Percentiles rank a stretch among this genome's conserved stretches.
phyloP scores from a whole-genome alignment of 2,329 filamentous ascomycete genomes.

The Verticillium isaacii region DNA sequence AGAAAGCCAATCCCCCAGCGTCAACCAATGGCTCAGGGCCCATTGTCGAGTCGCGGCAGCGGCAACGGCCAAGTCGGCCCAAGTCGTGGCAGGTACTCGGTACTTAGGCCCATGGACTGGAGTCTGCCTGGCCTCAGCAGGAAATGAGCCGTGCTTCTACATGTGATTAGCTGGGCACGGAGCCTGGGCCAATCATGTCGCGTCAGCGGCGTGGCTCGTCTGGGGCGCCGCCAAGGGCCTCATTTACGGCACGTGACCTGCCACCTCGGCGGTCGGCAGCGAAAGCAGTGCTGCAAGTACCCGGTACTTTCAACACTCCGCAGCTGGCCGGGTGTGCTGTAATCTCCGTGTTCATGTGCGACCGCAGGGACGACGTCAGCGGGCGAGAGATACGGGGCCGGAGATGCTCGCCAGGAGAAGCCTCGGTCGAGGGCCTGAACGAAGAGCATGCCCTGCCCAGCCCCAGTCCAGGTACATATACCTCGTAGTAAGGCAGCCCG shows the following conservation, averaged over 20 bases:
- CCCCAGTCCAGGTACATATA: neutral
- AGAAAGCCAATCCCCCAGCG: conserved; percentile 1
- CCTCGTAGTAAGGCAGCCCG: neutral
- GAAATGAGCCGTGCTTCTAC: neutral
- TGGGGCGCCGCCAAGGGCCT: neutral
- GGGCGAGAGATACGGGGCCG: neutral
- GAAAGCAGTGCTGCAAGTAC: conserved; percentile 4
- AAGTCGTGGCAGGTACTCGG: neutral
- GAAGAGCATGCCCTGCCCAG: neutral
- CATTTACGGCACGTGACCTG: conserved; percentile 1
- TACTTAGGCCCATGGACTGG: neutral
- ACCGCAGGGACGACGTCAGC: neutral
- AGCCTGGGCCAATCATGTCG: neutral
- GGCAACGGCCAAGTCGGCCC: neutral
- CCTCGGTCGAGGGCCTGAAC: neutral
- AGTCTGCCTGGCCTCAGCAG: neutral
- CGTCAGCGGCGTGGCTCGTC: neutral
- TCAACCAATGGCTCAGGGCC: neutral
- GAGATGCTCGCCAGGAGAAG: neutral
- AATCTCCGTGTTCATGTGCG: neutral
- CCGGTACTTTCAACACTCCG: conserved; percentile 13
- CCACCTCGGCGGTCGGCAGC: neutral
- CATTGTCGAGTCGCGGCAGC: neutral
- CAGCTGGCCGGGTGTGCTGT: neutral
- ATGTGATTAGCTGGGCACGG: neutral